phyloP scores from a whole-genome alignment of 176 grass and related monocot genomes.

The Aegilops sharonensis region DNA sequence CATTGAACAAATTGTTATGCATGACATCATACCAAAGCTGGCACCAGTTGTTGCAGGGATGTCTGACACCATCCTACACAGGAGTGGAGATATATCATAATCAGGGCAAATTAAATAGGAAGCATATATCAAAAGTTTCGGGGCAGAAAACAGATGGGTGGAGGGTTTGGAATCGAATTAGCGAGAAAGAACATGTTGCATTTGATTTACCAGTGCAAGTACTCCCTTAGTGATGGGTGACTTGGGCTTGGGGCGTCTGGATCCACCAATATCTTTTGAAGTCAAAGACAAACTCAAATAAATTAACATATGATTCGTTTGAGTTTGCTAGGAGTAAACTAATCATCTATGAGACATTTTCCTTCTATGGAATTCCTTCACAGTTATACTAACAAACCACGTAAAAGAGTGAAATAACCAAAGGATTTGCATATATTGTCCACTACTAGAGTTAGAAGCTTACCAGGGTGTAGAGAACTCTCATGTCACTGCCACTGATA shows the following conservation, averaged over 20 bases:
- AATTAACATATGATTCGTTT: not conserved
- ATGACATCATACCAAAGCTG: constrained; percentile 59
- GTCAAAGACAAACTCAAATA: constrained; percentile 14
- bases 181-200: constrained; percentile 8
- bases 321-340: not conserved
- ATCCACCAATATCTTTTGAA: constrained; percentile 69
- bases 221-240: constrained; percentile 74
- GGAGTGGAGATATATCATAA: constrained; percentile 25
- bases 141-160: not conserved
- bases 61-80: constrained; percentile 74
- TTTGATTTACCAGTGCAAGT: constrained; percentile 76
- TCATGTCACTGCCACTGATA: constrained; percentile 55
- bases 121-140: not conserved
- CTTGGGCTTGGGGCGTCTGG: constrained; percentile 80
- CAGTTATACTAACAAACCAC: not conserved
- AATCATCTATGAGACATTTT: not conserved
- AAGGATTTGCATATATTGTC: not conserved
- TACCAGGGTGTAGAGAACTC: constrained; percentile 75
- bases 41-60: constrained; percentile 66
- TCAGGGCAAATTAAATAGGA: not conserved
- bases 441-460: constrained; percentile 19
- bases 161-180: not conserved
- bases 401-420: not conserved
- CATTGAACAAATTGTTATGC: constrained; percentile 8
- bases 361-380: not conserved